Percentiles rank a stretch among this genome's conserved stretches.
These are phyloP conservation scores for Irpex sp. DNA, from an alignment of 1,284 basidiomycete species.

Conservation along the genomic window DNA sequence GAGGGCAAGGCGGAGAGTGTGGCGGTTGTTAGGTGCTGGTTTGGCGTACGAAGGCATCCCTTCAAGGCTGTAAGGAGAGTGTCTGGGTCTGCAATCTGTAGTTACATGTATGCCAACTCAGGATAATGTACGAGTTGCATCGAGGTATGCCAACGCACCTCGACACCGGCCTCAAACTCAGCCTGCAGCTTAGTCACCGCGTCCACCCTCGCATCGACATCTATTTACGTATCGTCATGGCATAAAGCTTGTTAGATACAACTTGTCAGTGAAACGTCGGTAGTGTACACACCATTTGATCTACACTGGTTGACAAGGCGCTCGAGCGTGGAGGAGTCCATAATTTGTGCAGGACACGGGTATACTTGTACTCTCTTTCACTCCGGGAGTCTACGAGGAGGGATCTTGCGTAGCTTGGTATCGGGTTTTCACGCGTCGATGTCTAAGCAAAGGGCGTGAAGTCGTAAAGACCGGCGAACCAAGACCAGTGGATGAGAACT, in stretches of 20 bases:
- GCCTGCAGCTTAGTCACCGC: conserved; percentile 72
- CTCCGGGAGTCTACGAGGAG: background rate
- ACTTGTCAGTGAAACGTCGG: background rate
- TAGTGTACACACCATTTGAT: conserved; percentile 53
- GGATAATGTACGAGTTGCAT: background rate
- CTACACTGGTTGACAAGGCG: conserved; percentile 66
- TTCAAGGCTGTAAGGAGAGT: conserved; percentile 67
- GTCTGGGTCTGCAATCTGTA: conserved; percentile 68
- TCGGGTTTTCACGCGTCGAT: background rate
- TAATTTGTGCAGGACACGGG: conserved; percentile 11
- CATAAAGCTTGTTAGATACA: background rate
- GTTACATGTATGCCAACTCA: conserved; percentile 6
- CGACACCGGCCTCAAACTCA: conserved; percentile 63
- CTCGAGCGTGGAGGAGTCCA: conserved; percentile 51
- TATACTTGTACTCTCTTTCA: conserved; percentile 1
- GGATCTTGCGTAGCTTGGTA: background rate
- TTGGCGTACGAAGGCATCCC: conserved; percentile 71
- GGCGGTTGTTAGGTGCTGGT: conserved; percentile 79
- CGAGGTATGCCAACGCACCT: conserved; percentile 41
- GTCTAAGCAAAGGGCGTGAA: background rate
- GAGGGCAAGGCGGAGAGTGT: conserved; percentile 62
- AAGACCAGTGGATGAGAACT: background rate
- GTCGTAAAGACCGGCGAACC: background rate
- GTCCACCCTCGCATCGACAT: conserved; percentile 77
- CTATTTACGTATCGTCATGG: conserved; percentile 30